Evolutionary conservation across 1,284 basidiomycete genomes (phyloP).

Genomic region (Moesziomyces globuligerus): DNA sequence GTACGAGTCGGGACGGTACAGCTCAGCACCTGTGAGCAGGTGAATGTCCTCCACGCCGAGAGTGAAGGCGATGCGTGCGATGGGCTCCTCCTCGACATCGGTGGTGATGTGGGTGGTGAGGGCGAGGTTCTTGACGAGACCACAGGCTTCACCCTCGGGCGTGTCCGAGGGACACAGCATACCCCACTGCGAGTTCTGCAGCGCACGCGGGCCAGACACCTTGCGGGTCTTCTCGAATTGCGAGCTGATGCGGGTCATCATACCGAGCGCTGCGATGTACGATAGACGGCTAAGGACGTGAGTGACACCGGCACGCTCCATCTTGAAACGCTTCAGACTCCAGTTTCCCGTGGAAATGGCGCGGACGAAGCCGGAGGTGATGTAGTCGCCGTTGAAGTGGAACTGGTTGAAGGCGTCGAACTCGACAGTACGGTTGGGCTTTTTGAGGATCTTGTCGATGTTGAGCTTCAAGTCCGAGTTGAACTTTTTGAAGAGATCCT

Average conservation of each 20-base stretch:
- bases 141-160: constrained; percentile 99
- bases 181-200: constrained; percentile 99
- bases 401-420: constrained; percentile 96
- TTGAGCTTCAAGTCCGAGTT: constrained; percentile 94
- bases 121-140: constrained; percentile 97
- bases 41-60: constrained; percentile 97
- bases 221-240: constrained; percentile 99
- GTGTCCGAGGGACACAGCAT: constrained; percentile 99
- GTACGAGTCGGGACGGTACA: constrained; percentile 88
- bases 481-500: constrained; percentile 99
- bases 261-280: constrained; percentile 97
- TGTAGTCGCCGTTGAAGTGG: constrained; percentile 84
- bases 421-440: constrained; percentile 91
- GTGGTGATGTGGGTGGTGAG: constrained; percentile 99
- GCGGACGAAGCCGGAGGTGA: constrained; percentile 94
- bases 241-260: constrained; percentile 99
- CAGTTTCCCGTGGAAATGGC: constrained; percentile 99
- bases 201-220: constrained; percentile 94
- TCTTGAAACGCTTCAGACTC: constrained; percentile 99
- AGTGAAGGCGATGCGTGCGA: constrained; percentile 88
- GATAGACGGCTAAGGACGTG: constrained; percentile 94
- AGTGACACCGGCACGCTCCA: constrained; percentile 99
- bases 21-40: constrained; percentile 91
- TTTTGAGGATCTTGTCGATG: constrained; percentile 98
- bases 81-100: constrained; percentile 95